phyloP scores from a whole-genome alignment of 495 filamentous ascomycete genomes.

The Penicillium dipodomyicola region DNA sequence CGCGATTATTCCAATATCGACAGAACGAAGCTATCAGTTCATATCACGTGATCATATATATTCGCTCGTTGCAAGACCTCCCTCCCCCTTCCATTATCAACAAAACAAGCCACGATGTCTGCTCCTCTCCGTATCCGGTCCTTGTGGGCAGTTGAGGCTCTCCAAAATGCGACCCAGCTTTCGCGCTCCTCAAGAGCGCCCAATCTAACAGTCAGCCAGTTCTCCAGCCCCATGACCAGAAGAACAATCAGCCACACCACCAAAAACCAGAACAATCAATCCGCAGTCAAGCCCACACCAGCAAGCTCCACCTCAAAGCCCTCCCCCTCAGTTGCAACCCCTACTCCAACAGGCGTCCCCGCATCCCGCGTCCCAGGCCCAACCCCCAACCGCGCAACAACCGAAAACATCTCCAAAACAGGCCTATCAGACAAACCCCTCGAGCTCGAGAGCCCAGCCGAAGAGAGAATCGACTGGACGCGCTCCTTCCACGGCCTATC shows the following conservation, averaged over 20 bases:
- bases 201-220: constrained; percentile 3
- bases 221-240: constrained; percentile 23
- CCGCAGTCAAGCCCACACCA: constrained; percentile 19
- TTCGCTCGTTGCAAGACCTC: not conserved
- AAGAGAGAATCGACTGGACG: constrained; percentile 80
- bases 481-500: constrained; percentile 89
- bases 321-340: constrained; percentile 15
- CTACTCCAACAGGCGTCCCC: constrained; percentile 2
- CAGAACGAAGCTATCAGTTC: not conserved
- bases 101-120: constrained; percentile 24
- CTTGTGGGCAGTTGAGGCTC: constrained; percentile 18
- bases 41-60: constrained; percentile 17
- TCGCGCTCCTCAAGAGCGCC: constrained; percentile 9
- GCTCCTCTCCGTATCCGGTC: constrained; percentile 15
- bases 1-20: not conserved
- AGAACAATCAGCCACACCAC: constrained; percentile 20
- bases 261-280: constrained; percentile 21
- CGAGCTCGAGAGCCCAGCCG: constrained; percentile 40
- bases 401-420: constrained; percentile 49
- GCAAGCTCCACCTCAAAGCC: constrained; percentile 18
- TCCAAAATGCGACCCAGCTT: constrained; percentile 12
- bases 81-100: constrained; percentile 4
- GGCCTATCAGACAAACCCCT: constrained; percentile 54
- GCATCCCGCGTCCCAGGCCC: constrained; percentile 27
- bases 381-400: constrained; percentile 39